phyloP scores from a whole-genome alignment of 2,329 filamentous ascomycete genomes.

The Colletotrichum sp. region DNA sequence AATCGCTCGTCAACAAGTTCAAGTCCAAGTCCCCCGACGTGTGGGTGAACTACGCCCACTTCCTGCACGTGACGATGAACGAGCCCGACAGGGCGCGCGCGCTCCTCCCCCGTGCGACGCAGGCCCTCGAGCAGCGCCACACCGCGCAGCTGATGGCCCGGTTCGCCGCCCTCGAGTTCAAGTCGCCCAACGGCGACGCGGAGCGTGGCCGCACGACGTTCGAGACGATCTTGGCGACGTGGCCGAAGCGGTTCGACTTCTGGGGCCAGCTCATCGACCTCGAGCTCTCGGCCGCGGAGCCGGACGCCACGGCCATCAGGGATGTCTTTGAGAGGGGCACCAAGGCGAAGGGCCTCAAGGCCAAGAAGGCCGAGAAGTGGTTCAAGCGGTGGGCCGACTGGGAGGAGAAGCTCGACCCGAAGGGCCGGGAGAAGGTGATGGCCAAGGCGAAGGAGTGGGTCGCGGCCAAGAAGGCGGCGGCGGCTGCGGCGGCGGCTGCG shows the following conservation, averaged over 20 bases:
- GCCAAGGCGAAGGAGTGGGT: slow-evolving; percentile 75
- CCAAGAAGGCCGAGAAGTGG: slow-evolving; percentile 82
- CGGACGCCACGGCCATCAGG: slow-evolving; percentile 65
- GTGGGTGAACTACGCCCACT: slow-evolving; percentile 95
- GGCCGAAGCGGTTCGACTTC: slow-evolving; percentile 87
- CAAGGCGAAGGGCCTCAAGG: slow-evolving; percentile 74
- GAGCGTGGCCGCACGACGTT: slow-evolving; percentile 96
- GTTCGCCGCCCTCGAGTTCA: slow-evolving; percentile 92
- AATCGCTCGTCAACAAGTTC: slow-evolving; percentile 86
- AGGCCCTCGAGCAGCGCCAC: slow-evolving; percentile 75
- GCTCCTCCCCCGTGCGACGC: slow-evolving; percentile 82
- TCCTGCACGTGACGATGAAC: slow-evolving; percentile 77
- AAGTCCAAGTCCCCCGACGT: slow-evolving; percentile 80
- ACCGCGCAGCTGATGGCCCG: slow-evolving; percentile 77
- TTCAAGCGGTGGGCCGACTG: slow-evolving; percentile 93
- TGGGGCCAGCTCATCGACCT: slow-evolving; percentile 94
- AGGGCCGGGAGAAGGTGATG: slow-evolving; percentile 73
- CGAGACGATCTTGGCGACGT: slow-evolving; percentile 82
- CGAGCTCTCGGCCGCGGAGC: slow-evolving; percentile 68
- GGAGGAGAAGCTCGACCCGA: slow-evolving; percentile 64
- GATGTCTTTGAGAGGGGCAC: slow-evolving; percentile 83
- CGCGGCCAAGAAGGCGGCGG: slow-evolving; percentile 50
- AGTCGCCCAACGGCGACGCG: slow-evolving; percentile 78
- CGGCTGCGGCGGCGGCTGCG: slow-evolving; percentile 39
- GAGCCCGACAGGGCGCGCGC: slow-evolving; percentile 77